A percentile compares a stretch with the other conserved stretches of the same genome.
These are phyloP conservation scores for apple (Malus domestica) DNA, from an alignment of 306 rosid species.

Conservation along the genomic window DNA sequence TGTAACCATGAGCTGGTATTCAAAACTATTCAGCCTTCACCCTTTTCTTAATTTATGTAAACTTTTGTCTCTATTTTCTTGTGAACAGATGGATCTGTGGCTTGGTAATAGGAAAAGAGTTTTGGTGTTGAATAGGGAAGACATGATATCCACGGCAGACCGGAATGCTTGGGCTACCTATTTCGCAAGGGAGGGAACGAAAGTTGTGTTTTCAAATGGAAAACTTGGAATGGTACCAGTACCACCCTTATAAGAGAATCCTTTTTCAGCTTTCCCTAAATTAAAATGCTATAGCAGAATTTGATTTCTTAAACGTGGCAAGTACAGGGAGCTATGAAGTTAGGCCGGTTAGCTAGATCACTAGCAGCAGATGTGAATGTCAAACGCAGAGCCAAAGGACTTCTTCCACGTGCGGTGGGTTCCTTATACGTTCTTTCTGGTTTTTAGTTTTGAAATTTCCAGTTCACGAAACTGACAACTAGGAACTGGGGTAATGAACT, in stretches of 20 bases:
- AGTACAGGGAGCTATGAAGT: slow-evolving; percentile 81
- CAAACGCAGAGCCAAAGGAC: slow-evolving; percentile 89
- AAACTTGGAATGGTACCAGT: slow-evolving; percentile 74
- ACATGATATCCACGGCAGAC: slow-evolving; percentile 82
- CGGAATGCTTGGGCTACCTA: slow-evolving; percentile 91
- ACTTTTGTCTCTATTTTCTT: slow-evolving; percentile 11
- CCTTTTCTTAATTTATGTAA: background rate
- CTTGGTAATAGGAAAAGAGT: slow-evolving; percentile 81
- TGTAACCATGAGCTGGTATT: background rate
- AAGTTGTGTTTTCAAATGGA: slow-evolving; percentile 81
- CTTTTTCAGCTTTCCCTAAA: slow-evolving; percentile 14
- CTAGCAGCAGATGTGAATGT: slow-evolving; percentile 81
- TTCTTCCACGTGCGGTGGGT: slow-evolving; percentile 82
- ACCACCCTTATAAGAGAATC: background rate
- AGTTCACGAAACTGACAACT: background rate
- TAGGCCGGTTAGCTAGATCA: slow-evolving; percentile 67
- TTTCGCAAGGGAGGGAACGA: slow-evolving; percentile 61
- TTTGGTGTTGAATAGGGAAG: slow-evolving; percentile 92
- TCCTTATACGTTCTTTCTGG: slow-evolving; percentile 1
- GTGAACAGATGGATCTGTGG: slow-evolving; percentile 79
- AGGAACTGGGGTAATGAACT: background rate
- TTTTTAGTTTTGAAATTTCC: background rate
- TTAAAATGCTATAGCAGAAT: slow-evolving; percentile 7
- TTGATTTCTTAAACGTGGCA: slow-evolving; percentile 21
- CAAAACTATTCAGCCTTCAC: background rate